These are phyloP conservation scores for Syncephalastrum racemosum DNA, from an alignment of 371 early-diverging fungal genomes.

Conservation along the genomic window DNA sequence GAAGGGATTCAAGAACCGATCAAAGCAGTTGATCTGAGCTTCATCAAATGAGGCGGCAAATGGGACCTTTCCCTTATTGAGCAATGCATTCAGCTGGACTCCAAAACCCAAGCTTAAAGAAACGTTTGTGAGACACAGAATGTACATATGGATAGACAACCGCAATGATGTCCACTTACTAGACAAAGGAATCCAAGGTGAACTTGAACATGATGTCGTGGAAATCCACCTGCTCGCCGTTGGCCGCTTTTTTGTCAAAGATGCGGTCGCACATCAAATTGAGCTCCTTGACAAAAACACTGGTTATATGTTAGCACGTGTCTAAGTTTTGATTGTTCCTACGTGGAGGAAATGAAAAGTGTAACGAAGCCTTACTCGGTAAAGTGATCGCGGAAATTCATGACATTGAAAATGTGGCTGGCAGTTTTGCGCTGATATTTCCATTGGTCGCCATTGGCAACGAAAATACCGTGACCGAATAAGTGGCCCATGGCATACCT, in stretches of 20 bases:
- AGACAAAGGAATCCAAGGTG: constrained; percentile 50
- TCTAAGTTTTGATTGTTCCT: not conserved
- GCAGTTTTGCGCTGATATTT: constrained; percentile 32
- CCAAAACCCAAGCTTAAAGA: constrained; percentile 4
- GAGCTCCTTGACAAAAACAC: constrained; percentile 46
- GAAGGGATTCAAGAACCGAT: constrained; percentile 33
- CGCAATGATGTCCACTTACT: constrained; percentile 23
- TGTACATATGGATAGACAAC: constrained; percentile 9
- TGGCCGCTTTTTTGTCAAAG: constrained; percentile 23
- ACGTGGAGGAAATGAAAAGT: no score
- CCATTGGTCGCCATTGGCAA: constrained; percentile 40
- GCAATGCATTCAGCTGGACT: not conserved
- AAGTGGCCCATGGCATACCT: constrained; percentile 17
- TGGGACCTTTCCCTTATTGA: constrained; percentile 1
- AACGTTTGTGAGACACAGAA: no score
- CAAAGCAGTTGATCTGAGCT: constrained; percentile 13
- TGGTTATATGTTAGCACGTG: constrained; percentile 6
- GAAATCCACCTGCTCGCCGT: constrained; percentile 28
- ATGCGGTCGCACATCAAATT: constrained; percentile 14
- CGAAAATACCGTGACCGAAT: constrained; percentile 43
- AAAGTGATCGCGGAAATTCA: constrained; percentile 45
- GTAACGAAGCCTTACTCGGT: constrained; percentile 20
- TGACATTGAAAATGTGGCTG: constrained; percentile 43
- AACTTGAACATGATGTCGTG: constrained; percentile 38
- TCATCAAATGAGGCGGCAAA: constrained; percentile 8